Evolutionary conservation across 192 early-diverging fungal genomes (phyloP).

Genomic region (Entomortierella beljakovae): DNA sequence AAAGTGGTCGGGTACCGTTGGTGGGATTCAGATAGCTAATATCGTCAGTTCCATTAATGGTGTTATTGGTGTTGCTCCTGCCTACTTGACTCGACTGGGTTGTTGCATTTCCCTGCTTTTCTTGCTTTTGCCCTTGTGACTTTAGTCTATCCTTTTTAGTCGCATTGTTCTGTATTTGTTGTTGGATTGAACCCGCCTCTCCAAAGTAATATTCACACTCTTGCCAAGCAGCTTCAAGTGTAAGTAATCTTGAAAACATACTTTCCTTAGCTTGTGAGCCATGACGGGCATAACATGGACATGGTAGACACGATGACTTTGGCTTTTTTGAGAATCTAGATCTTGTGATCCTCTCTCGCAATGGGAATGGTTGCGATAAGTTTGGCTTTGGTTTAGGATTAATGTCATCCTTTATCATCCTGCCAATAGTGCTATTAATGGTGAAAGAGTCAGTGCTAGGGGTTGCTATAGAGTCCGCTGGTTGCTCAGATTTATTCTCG

Average conservation of each 20-base stretch:
- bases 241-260: constrained; percentile 37
- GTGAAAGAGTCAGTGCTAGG: neutral
- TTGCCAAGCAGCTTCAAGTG: constrained; percentile 38
- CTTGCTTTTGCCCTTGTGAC: neutral
- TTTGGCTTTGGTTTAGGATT: too few species aligned
- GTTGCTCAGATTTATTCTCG: neutral
- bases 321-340: neutral
- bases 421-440: too few species aligned
- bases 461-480: neutral
- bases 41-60: neutral
- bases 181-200: neutral
- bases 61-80: neutral
- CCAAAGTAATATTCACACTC: constrained; percentile 53
- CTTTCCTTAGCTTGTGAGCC: constrained; percentile 8
- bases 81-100: too few species aligned
- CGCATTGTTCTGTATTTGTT: neutral
- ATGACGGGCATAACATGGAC: constrained; percentile 9
- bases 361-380: neutral
- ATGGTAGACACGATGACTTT: neutral
- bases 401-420: too few species aligned
- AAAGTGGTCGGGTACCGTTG: neutral
- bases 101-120: neutral
- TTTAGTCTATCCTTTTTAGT: too few species aligned
- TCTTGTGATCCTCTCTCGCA: neutral
- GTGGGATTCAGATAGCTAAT: too few species aligned